Evolutionary conservation across 768 basidiomycete species (phyloP).

Genomic region (Lactarius trivialis): DNA sequence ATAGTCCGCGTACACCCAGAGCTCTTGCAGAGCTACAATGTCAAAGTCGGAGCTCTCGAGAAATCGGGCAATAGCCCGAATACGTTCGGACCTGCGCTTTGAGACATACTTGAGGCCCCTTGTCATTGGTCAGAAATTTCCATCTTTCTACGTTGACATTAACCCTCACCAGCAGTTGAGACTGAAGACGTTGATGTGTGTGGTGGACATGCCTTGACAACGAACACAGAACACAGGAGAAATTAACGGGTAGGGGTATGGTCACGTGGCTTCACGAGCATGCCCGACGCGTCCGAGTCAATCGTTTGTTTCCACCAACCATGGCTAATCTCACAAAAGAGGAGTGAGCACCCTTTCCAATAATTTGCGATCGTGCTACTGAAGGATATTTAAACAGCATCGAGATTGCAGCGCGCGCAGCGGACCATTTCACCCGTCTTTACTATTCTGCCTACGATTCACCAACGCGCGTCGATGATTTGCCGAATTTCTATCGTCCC

Average conservation of each 20-base stretch:
- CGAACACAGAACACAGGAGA: background rate
- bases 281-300: background rate
- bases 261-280: constrained; percentile 1
- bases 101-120: constrained; percentile 89
- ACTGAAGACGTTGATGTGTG: constrained; percentile 53
- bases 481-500: constrained; percentile 77
- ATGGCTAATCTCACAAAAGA: constrained; percentile 33
- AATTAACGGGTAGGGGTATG: background rate
- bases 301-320: background rate
- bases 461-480: constrained; percentile 61
- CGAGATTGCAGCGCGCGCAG: constrained; percentile 78
- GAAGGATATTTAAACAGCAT: constrained; percentile 44
- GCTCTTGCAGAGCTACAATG: constrained; percentile 78
- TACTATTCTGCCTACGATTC: constrained; percentile 84
- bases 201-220: constrained; percentile 24
- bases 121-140: background rate
- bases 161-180: constrained; percentile 77
- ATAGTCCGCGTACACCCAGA: constrained; percentile 84
- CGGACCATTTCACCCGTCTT: constrained; percentile 74
- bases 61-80: constrained; percentile 65
- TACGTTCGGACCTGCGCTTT: constrained; percentile 63
- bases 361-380: background rate
- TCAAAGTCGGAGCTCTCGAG: constrained; percentile 62
- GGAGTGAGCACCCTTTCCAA: constrained; percentile 27
- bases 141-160: background rate